Evolutionary conservation across 495 filamentous ascomycete genomes (phyloP).

Genomic region (Podospora conica): DNA sequence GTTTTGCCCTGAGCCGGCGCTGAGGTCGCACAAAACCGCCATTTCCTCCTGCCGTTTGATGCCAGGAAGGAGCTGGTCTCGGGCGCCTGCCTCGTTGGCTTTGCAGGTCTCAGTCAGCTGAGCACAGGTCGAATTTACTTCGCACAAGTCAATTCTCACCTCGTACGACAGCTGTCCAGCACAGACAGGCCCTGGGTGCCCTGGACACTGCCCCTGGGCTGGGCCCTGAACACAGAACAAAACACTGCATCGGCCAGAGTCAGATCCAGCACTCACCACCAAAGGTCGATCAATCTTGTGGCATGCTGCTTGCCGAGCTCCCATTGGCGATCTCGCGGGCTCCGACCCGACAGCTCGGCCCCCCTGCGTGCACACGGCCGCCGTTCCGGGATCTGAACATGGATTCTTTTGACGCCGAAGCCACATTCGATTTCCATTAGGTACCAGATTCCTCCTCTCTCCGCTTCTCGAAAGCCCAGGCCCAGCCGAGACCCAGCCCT

Average conservation of each 20-base stretch:
- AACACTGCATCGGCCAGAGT: neutral
- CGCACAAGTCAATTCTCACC: neutral
- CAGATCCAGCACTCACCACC: neutral
- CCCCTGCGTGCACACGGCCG: neutral
- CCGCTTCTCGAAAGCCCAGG: neutral
- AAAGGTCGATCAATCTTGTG: neutral
- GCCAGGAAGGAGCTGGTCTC: neutral
- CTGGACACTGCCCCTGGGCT: neutral
- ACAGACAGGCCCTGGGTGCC: too few relatives aligned
- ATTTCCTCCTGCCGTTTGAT: neutral
- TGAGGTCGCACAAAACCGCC: constrained; percentile 3
- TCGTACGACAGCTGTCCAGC: neutral
- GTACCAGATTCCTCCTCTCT: neutral
- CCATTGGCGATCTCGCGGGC: neutral
- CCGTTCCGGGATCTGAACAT: too few relatives aligned
- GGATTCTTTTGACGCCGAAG: neutral
- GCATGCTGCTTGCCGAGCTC: neutral
- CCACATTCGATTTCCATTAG: neutral
- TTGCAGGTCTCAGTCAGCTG: neutral
- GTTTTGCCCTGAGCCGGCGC: neutral
- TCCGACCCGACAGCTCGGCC: neutral
- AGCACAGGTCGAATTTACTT: neutral
- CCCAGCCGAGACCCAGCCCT: neutral
- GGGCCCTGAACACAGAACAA: neutral
- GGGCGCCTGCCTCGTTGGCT: neutral